Base-by-base conservation (phyloP, 768 basidiomycete genomes). In the Suillus variegatus region DNA sequence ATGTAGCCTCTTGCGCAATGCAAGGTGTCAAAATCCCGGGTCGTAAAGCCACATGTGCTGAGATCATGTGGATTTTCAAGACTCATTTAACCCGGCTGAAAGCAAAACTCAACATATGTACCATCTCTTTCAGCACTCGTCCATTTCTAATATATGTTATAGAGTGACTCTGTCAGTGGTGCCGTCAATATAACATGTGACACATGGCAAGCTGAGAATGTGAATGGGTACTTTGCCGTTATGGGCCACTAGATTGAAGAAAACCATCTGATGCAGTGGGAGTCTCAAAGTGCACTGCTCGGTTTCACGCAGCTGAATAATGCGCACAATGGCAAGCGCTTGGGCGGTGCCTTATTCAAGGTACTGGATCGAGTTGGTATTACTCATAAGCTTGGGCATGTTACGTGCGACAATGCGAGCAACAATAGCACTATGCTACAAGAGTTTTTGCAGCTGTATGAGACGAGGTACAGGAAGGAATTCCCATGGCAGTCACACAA, bases 171-270 rank as follows among this genome's bases (percentile, higher is more conserved):
- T 3, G 70, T 74, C 6, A 62, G 51, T 7, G 72, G 76, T 25
- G 28, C 64, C 6, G 71, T 80, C 28, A 78, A 66, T 28, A 54
- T 80, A 6, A 82, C 81, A 0, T 78, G 76, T 65, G 77, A 83
- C 62, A 75, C 74, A 4, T 82, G 81, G 81, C 78, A 80, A 47
- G 82, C 82, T 0, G 65, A 57, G 3, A 82, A 81, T 64, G 65
- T 61, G 0, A 76, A 81, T 57, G 70, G 69, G 0, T 82, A 82
- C 66, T 79, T 82, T 67, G 78, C 76, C 1, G 74, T 81, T 6
- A 82, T 64, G 75, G 78, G 67, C 20, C 77, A 78, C 61, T 81
- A 77, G 77, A 74, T 81, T 54, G 76, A 80, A 64, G 76, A 78
- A 64, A 47, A 32, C 63, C 69, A 69, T 61, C 63, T 18, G 44